Conservation (phyloP, 1,284 basidiomycete genomes). For the Malassezia pachydermatis region DNA sequence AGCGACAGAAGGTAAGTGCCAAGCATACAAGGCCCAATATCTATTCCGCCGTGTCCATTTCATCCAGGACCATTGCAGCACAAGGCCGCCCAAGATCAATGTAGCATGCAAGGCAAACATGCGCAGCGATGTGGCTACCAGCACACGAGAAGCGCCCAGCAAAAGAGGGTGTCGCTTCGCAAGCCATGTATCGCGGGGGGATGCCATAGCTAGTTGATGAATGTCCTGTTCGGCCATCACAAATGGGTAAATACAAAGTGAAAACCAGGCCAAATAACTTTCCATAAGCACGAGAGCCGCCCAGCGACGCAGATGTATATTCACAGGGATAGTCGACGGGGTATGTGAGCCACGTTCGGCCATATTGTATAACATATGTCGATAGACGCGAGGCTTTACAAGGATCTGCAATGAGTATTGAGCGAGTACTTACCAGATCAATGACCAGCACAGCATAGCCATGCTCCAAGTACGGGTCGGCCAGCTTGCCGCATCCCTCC, state of each 20-base stretch:
- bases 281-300: slow-evolving; percentile 16
- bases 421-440: slow-evolving; percentile 13
- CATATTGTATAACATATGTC: slow-evolving; percentile 20
- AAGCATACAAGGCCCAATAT: neutral
- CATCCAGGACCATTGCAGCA: neutral
- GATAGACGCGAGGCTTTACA: slow-evolving; percentile 21
- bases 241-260: slow-evolving; percentile 9
- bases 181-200: no score
- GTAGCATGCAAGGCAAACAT: neutral
- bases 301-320: slow-evolving; percentile 4
- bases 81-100: neutral
- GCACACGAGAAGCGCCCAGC: neutral
- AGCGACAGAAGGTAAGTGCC: slow-evolving; percentile 12
- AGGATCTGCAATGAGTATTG: slow-evolving; percentile 10
- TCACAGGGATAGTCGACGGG: neutral
- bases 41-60: neutral
- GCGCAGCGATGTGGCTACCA: neutral
- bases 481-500: slow-evolving; percentile 6
- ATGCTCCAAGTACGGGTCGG: slow-evolving; percentile 23
- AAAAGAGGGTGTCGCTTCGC: neutral
- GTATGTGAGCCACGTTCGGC: neutral
- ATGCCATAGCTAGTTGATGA: no score
- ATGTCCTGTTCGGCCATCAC: neutral
- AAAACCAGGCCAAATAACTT: slow-evolving; percentile 19
- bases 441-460: slow-evolving; percentile 14